Base-by-base conservation (phyloP, 139 green algal genomes). In the Zygnema circumcarinatum region DNA sequence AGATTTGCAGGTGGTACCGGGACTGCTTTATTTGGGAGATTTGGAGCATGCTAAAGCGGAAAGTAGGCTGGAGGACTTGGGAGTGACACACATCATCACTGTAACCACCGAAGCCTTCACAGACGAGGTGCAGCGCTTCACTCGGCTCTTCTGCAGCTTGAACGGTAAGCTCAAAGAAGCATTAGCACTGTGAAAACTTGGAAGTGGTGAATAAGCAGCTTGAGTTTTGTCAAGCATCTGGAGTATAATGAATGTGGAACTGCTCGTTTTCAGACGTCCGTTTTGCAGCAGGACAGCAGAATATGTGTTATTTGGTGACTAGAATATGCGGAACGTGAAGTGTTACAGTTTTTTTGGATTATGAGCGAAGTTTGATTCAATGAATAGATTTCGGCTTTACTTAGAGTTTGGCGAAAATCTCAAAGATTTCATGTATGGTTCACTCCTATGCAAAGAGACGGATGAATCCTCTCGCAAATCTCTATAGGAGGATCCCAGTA, bases 1-100 rank as follows among this genome's bases (percentile, higher is more conserved):
- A n/a, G n/a, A 42, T 42, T 39, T 78, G 69, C 69, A 78, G 69
- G 69, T 78, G 11, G 69, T 78, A 25, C 69, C 69, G 7, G 69
- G 36, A 42, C 36, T 78, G 35, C 16, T 78, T 25, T 78, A 36
- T 78, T 42, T 78, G 69, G 69, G 69, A 78, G 69, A 78, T 42
- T 40, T 39, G 7, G 35, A 78, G 69, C 69, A 78, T 78, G 69
- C 69, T 25, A 42, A 40, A 16, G 69, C 7, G 11, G 69, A 78
- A 41, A 42, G 36, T 39, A 3, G 69, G 16, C 69, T 78, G 69
- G 7, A 11, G 16, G 69, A 78, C 16, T 41, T 78, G 7, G 69
- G 69, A 25, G 36, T 78, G 35, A 78, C 69, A 25, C 35, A 78
- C 11, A 41, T 78, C 69, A 40, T 78, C 35, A 78, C 69, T 3